Evolutionary conservation across 495 filamentous ascomycete species (phyloP), one percentile per base, ranked within the genome.

Genomic region (Penicillium coprophilum): DNA sequence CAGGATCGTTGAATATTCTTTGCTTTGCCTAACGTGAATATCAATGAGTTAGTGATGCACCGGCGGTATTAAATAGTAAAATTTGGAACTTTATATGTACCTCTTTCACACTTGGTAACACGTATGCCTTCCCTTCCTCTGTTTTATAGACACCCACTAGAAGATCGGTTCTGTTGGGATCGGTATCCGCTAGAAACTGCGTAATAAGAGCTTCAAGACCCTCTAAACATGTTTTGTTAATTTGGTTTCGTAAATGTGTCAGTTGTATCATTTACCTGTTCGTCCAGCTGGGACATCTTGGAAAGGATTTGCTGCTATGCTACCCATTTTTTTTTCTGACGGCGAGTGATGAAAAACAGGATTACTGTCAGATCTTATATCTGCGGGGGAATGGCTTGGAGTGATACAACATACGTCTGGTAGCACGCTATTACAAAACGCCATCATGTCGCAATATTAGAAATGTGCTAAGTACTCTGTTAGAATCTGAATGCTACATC

Each of bases 101-200:
- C 50, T 53, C 50, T 40, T 50, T 53, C 17, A 61, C 59, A 47
- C 46, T 61, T 9, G 59, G 59, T 13, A 50, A 15, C 12, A 54
- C 41, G 24, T 61, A 61, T 6, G 59, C 45, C 20, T 58, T 58
- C 10, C 59, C 59, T 50, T 61, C 59, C 2, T 58, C 46, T 1
- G 59, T 58, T 21, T 58, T 61, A 17, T 57, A 61, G 4, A 58
- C 55, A 13, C 59, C 59, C 9, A 61, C 59, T 1, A 61, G 55
- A 9, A 61, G 59, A 34, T 58, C 50, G n/a, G 50, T 53, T 52
- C 55, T 54, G 6, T 41, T 50, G 27, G 46, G 45, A 27, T 60
- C 51, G 11, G 51, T 60, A 32, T 60, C 57, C n/a, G 39, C 52
- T 23, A 36, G 36, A 40, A 60, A 60, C 15, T 55, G 28, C 0